Percentiles rank a stretch among this genome's conserved stretches.
phyloP scores from a whole-genome alignment of 768 basidiomycete species.

The Macrolepiota albuminosa region DNA sequence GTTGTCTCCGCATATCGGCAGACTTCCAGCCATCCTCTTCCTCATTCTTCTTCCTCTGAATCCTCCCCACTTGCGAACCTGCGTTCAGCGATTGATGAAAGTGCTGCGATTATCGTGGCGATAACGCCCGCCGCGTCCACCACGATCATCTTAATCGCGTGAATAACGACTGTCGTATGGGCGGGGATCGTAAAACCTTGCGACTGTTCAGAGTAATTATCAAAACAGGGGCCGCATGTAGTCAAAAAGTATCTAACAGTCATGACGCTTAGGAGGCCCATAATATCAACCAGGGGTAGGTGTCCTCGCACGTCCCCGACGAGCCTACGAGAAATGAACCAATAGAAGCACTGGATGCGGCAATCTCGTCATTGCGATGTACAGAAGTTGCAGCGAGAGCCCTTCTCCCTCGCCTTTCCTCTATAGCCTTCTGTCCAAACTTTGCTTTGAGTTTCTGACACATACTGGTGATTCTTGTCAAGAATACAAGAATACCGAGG shows the following conservation, averaged over 20 bases:
- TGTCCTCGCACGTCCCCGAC: slow-evolving; percentile 83
- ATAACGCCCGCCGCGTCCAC: slow-evolving; percentile 39
- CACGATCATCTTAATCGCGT: slow-evolving; percentile 43
- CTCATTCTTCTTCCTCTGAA: too few relatives aligned
- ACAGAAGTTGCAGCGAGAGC: slow-evolving; percentile 19
- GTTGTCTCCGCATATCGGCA: too few relatives aligned
- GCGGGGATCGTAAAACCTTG: slow-evolving; percentile 87
- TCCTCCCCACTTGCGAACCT: too few relatives aligned
- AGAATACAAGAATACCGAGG: slow-evolving; percentile 91
- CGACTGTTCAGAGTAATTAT: slow-evolving; percentile 37
- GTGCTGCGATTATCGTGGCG: slow-evolving; percentile 47
- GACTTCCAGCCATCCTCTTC: too few relatives aligned
- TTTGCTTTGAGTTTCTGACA: slow-evolving; percentile 76
- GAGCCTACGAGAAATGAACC: slow-evolving; percentile 51
- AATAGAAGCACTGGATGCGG: too few relatives aligned
- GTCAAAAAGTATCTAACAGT: slow-evolving; percentile 39
- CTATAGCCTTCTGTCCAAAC: slow-evolving; percentile 65
- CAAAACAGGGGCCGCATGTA: slow-evolving; percentile 4
- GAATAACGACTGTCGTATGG: slow-evolving; percentile 88
- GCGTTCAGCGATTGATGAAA: too few relatives aligned
- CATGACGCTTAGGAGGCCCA: slow-evolving; percentile 82
- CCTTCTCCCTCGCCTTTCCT: slow-evolving; percentile 40
- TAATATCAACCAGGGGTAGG: slow-evolving; percentile 95
- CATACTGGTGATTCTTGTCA: slow-evolving; percentile 88
- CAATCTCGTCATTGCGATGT: slow-evolving; percentile 22